phyloP scores from a whole-genome alignment of 768 basidiomycete genomes.

The Amanita pseudoporphyria region DNA sequence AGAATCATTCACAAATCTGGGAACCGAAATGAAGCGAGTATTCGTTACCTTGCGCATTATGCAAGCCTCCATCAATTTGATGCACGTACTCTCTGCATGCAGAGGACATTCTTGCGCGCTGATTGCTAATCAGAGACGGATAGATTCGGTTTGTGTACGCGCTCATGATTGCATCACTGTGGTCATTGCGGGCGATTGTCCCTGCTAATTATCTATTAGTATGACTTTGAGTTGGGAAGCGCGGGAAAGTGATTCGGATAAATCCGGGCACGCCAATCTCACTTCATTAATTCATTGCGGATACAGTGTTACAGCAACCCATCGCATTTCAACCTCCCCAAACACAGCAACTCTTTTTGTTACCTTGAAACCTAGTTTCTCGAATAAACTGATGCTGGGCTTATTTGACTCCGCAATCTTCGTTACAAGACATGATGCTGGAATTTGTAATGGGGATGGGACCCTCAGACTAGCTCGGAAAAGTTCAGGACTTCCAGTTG shows the following conservation, averaged over 20 bases:
- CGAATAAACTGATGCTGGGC: slow-evolving; percentile 65
- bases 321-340: slow-evolving; percentile 76
- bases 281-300: background rate
- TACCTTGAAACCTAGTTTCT: slow-evolving; percentile 64
- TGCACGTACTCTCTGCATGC: slow-evolving; percentile 16
- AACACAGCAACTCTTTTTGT: slow-evolving; percentile 68
- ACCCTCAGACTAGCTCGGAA: slow-evolving; percentile 12
- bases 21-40: background rate
- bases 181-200: no score
- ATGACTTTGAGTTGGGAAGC: no score
- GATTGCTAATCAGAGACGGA: background rate
- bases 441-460: slow-evolving; percentile 31
- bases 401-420: slow-evolving; percentile 64
- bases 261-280: background rate
- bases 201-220: no score
- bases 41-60: slow-evolving; percentile 16
- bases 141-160: background rate
- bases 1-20: background rate
- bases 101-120: background rate
- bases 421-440: slow-evolving; percentile 43
- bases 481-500: slow-evolving; percentile 34
- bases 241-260: background rate
- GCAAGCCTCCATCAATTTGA: slow-evolving; percentile 18
- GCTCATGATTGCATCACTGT: background rate
- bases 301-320: slow-evolving; percentile 7